Base-by-base conservation (phyloP, 2,329 filamentous ascomycete species). In the Trichoderma pleuroti region DNA sequence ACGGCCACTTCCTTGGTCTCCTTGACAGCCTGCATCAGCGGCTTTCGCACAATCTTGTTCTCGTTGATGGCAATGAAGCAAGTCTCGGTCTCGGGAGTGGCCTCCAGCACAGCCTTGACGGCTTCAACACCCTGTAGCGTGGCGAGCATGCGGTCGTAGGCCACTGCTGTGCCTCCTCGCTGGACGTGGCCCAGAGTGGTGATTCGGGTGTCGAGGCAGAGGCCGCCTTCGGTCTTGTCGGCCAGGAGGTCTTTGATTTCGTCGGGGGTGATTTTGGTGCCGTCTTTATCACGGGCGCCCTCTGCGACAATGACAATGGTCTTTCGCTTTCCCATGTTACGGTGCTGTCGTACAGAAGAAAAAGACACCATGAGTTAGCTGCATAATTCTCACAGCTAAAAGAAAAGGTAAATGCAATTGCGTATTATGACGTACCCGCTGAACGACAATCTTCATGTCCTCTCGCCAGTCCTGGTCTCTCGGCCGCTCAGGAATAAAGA, bases 221-320 rank as follows among this genome's bases (percentile, higher is more conserved):
- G 88, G 12, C 92, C 90, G 11, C 79, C 77, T 32, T 82, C 78
- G 24, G 92, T 84, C 77, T 89, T 89, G 77, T 91, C 88, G 46
- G 93, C 91, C n/a, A 99, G 88, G 64, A 98, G 89, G 75, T 95
- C 88, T 80, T 96, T 97, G 81, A 99, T 92, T 82, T 92, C 91
- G 21, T 86, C 84, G 11, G 93, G 90, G 0, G 89, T 89, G 77
- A 99, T 97, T 81, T 93, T 95, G 78, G 91, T 92, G 71, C 97
- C 89, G 67, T 95, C 83, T 74, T 88, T 87, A 82, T 98, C 94
- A 75, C 94, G 91, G 60, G 96, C 96, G 75, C 96, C 96, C 82
- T 99, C 96, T 66, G 96, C 96, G 66, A 99, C 92, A 76, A 99
- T 97, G 77, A 99, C 95, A 76, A 98, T 98, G 1, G 96, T 98